These are phyloP conservation scores for Clonostachys rosea DNA, from an alignment of 2,329 filamentous ascomycete genomes.

Conservation along the genomic window DNA sequence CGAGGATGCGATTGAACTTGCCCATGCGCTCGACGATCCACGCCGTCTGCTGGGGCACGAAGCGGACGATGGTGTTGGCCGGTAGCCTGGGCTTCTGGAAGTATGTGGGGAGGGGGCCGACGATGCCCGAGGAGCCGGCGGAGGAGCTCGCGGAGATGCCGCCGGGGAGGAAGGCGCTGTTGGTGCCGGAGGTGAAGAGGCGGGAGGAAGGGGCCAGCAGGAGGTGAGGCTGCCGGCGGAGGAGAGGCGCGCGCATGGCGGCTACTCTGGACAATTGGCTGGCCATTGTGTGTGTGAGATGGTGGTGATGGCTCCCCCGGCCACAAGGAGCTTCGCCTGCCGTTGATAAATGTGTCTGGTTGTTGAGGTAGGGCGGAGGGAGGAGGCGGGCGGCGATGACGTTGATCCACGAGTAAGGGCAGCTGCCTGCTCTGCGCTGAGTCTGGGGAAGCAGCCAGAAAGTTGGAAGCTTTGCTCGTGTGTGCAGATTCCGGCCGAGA, in stretches of 20 bases:
- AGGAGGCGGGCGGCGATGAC: not conserved
- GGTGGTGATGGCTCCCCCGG: not conserved
- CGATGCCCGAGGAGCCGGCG: slow-evolving; percentile 1
- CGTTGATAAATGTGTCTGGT: not conserved
- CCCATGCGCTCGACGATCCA: slow-evolving; percentile 99
- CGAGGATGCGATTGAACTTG: slow-evolving; percentile 88
- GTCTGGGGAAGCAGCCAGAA: not conserved
- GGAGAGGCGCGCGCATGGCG: slow-evolving; percentile 2
- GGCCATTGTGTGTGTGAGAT: slow-evolving; percentile 1
- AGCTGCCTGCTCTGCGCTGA: not conserved
- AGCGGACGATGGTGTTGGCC: slow-evolving; percentile 90
- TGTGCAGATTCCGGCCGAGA: not conserved
- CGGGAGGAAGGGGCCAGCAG: slow-evolving; percentile 7
- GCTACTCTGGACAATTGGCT: slow-evolving; percentile 3
- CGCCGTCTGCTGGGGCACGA: slow-evolving; percentile 98
- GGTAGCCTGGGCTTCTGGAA: slow-evolving; percentile 74
- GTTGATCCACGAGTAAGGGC: not conserved
- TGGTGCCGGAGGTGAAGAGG: slow-evolving; percentile 16
- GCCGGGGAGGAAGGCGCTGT: slow-evolving; percentile 20
- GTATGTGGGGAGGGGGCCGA: slow-evolving; percentile 57
- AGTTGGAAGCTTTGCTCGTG: too few species aligned
- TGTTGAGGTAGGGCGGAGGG: not conserved
- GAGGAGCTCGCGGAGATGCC: slow-evolving; percentile 5
- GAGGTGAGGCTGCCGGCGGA: not conserved
- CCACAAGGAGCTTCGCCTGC: not conserved